Conservation (phyloP, 768 basidiomycete genomes). For the Psilocybe sp. region DNA sequence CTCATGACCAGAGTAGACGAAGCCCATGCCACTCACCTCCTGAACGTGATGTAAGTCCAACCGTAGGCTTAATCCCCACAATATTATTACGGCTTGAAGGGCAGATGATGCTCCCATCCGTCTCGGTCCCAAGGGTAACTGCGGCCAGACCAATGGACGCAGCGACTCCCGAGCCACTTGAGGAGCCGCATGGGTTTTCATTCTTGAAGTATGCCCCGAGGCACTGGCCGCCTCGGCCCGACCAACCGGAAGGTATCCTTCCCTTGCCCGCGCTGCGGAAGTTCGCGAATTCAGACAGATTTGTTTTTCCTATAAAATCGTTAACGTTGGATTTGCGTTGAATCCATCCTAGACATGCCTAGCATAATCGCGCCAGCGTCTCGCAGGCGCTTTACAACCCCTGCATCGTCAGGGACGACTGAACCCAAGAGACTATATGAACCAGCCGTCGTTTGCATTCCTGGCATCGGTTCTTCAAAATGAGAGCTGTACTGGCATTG, state of each 20-base stretch:
- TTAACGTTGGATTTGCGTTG: background rate
- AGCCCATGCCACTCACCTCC: slow-evolving; percentile 37
- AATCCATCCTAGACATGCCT: slow-evolving; percentile 20
- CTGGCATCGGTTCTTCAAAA: too few relatives aligned
- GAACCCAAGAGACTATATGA: slow-evolving; percentile 40
- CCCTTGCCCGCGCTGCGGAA: slow-evolving; percentile 39
- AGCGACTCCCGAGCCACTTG: slow-evolving; percentile 56
- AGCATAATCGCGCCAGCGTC: slow-evolving; percentile 45
- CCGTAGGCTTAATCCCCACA: slow-evolving; percentile 59
- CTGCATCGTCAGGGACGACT: slow-evolving; percentile 43
- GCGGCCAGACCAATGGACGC: slow-evolving; percentile 50
- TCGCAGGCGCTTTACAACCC: slow-evolving; percentile 39
- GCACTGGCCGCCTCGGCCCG: slow-evolving; percentile 51
- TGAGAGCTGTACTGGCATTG: too few relatives aligned
- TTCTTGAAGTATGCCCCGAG: slow-evolving; percentile 49
- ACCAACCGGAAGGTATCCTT: slow-evolving; percentile 48
- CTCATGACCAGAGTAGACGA: background rate
- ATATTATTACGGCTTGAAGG: slow-evolving; percentile 52
- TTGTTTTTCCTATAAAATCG: slow-evolving; percentile 43
- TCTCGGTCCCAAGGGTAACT: slow-evolving; percentile 48
- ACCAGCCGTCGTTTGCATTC: slow-evolving; percentile 45
- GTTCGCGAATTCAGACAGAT: slow-evolving; percentile 53
- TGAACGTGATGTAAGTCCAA: slow-evolving; percentile 56
- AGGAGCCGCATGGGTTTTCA: slow-evolving; percentile 56
- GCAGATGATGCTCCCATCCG: slow-evolving; percentile 53